Base-by-base conservation (phyloP, 2,329 filamentous ascomycete species). In the Teratosphaeria nubilosa region DNA sequence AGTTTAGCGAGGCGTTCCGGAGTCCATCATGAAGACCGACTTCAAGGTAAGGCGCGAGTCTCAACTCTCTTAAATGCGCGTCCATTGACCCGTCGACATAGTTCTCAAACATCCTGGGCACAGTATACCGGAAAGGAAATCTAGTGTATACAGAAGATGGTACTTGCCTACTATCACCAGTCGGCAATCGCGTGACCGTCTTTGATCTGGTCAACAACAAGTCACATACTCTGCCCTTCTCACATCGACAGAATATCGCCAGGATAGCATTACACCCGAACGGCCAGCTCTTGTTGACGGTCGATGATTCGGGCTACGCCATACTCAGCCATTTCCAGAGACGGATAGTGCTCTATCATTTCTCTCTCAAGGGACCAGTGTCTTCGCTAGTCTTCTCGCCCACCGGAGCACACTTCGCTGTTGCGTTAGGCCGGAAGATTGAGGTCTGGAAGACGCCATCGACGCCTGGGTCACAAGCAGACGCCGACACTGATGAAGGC, bases 31-130 rank as follows among this genome's bases (percentile, higher is more conserved):
- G 94, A 99, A 97, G 88, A 97, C 57, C 4, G 92, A 97, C 77
- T 99, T 97, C 76, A 95, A 94, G 85, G 92, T 95, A 76, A 59
- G 60, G 57, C 48, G 41, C 27, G 20, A 54, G 16, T 14, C n/a
- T 22, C 53, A 32, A 9, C 31, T 56, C 34, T 34, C 31, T 55
- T 48, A 30, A 41, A n/a, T 45, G 3, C 20, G 32, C 24, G 27
- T 14, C 20, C 7, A 51, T 51, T 59, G 41, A 59, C 57, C 27
- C 22, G 32, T 32, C 24, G 55, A 37, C 51, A 27, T 69, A 96
- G 91, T 99, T 99, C 78, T 96, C 92, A 73, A 99, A 97, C 77
- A 83, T 99, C 73, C 84, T 99, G 70, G 95, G 94, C 72, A 99
- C 94, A 66, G 94, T 99, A 72, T 99, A 97, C 80, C 90, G 91